Evolutionary conservation across 495 filamentous ascomycete species (phyloP).

Genomic region (Oleoguttula mirabilis): DNA sequence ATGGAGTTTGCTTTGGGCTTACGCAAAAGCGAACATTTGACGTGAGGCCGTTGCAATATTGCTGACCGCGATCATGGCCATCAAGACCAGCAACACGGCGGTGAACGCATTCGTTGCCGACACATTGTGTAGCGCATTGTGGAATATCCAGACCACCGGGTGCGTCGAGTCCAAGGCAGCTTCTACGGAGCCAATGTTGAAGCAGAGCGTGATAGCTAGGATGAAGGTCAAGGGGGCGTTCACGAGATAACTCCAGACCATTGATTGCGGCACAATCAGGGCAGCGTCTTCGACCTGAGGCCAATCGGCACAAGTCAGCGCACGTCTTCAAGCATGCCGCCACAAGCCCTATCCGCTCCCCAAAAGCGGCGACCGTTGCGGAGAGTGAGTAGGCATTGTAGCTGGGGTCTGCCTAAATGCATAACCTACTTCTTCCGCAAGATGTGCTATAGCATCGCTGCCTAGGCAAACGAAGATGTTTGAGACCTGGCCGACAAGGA

Average conservation of each 20-base stretch:
- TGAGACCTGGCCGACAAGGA: conserved; percentile 14
- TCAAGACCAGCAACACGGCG: conserved; percentile 15
- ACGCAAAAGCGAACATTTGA: conserved; percentile 22
- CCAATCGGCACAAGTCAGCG: no score
- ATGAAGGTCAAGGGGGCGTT: conserved; percentile 21
- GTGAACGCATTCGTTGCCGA: conserved; percentile 13
- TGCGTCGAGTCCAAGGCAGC: conserved; percentile 3
- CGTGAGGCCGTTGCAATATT: conserved; percentile 19
- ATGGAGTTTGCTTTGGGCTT: no score
- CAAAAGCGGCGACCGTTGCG: no score
- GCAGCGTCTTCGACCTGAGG: conserved; percentile 23
- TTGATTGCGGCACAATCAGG: conserved; percentile 18
- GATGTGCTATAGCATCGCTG: conserved; percentile 20
- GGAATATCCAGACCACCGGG: conserved; percentile 18
- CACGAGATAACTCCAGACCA: conserved; percentile 19
- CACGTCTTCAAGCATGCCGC: no score
- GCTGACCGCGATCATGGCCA: conserved; percentile 22
- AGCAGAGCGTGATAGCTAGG: conserved; percentile 5
- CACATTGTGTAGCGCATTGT: conserved; percentile 7
- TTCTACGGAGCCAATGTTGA: conserved; percentile 18
- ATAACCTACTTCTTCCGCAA: conserved; percentile 26
- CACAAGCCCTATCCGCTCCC: no score
- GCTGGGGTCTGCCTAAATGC: no score
- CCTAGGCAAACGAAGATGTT: conserved; percentile 12
- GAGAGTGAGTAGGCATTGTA: no score